Percentiles rank a stretch among this genome's conserved stretches.
These are phyloP conservation scores for Candida fluviatilis DNA, from an alignment of 805 yeast genomes.

Conservation along the genomic window DNA sequence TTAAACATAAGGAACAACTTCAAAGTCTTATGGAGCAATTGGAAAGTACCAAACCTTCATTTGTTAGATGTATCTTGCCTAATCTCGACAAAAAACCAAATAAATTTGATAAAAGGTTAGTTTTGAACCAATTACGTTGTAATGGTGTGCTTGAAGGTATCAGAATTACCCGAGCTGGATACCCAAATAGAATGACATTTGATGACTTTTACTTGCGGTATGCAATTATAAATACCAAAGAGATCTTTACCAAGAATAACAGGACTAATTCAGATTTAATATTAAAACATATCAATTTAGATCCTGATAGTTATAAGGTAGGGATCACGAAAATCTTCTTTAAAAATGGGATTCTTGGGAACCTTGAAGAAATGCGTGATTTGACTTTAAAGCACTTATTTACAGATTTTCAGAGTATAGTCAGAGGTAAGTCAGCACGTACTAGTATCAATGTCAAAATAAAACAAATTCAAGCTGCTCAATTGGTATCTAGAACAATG, in stretches of 20 bases:
- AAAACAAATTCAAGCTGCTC: slow-evolving; percentile 65
- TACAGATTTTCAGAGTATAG: slow-evolving; percentile 57
- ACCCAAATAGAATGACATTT: slow-evolving; percentile 87
- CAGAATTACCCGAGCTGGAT: slow-evolving; percentile 94
- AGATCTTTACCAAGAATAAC: slow-evolving; percentile 41
- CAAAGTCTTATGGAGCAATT: slow-evolving; percentile 66
- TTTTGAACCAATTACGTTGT: slow-evolving; percentile 85
- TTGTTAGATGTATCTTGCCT: slow-evolving; percentile 94
- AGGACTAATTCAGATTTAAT: slow-evolving; percentile 70
- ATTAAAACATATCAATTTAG: slow-evolving; percentile 58
- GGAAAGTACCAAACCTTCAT: slow-evolving; percentile 85
- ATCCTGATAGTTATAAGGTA: slow-evolving; percentile 54
- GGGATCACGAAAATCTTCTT: slow-evolving; percentile 74
- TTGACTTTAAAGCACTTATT: slow-evolving; percentile 51
- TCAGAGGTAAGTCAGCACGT: slow-evolving; percentile 65
- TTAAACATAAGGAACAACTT: slow-evolving; percentile 84
- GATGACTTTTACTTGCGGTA: slow-evolving; percentile 76
- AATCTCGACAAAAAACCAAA: slow-evolving; percentile 70
- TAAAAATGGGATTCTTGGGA: slow-evolving; percentile 73
- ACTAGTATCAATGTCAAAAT: slow-evolving; percentile 42
- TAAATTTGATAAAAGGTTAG: slow-evolving; percentile 67
- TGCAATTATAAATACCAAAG: slow-evolving; percentile 55
- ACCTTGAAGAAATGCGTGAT: slow-evolving; percentile 75
- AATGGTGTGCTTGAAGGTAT: slow-evolving; percentile 98
- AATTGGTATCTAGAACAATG: slow-evolving; percentile 61